Evolutionary conservation across 257 asterid species (phyloP), one percentile per base, ranked within the genome.

Genomic region (Rauvolfia tetraphylla): DNA sequence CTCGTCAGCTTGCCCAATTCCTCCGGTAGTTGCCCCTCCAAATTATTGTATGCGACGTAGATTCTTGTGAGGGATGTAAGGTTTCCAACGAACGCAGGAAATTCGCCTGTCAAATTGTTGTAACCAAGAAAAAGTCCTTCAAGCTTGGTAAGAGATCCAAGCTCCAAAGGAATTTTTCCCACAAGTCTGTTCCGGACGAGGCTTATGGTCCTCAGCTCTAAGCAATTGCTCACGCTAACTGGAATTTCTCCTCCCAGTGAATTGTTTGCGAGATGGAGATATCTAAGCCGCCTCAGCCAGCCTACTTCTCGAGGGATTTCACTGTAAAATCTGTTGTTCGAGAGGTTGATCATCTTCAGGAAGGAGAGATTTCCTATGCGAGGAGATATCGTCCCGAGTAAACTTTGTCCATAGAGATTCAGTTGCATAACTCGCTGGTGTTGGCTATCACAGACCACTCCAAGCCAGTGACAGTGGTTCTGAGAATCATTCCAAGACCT

Each of bases 361-460:
- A 83, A 85, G 48, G 85, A 76, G 63, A 87, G 86, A 59, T 87
- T 87, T 23, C 89, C 87, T 68, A 87, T 58, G 44, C 80, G 77
- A 36, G 85, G 82, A 42, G 89, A 75, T 58, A 88, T 48, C 7
- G 80, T 27, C 8, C 91, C 91, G 18, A 20, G 7, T 68, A 88
- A 41, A 29, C 79, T 83, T 53, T 29, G 73, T 13, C 82, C 82
- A 57, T 5, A 8, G 53, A 87, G 71, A 49, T 72, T 61, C 56
- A 87, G 74, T 2, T 39, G 46, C 0, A 72, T 74, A 5, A 85
- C 89, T 74, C 85, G 72, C 2, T 7, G 76, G 49, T 88, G 79
- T 11, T 76, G 78, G 6, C 5, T 68, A 31, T 83, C 65, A 71
- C 89, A 81, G 7, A 4, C 22, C 15, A 86, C 29, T 23, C 90